These are phyloP conservation scores for Sclerotinia minor DNA, from an alignment of 2,329 filamentous ascomycete species.

Conservation along the genomic window DNA sequence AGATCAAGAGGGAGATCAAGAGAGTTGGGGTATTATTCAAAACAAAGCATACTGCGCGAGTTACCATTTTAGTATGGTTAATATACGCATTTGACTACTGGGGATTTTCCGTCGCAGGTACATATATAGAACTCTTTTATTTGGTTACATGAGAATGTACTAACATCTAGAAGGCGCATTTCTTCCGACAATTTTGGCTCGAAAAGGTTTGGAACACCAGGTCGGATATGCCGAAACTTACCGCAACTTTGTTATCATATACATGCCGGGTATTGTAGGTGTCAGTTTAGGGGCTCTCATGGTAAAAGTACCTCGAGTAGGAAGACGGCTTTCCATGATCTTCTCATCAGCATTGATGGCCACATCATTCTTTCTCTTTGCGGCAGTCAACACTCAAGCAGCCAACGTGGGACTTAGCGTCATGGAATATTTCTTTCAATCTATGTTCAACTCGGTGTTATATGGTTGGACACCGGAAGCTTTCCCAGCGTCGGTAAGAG, in stretches of 20 bases:
- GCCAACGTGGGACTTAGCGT: constrained; percentile 38
- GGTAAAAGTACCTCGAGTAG: constrained; percentile 31
- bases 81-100: constrained; percentile 53
- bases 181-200: constrained; percentile 41
- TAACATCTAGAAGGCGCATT: constrained; percentile 44
- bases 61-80: constrained; percentile 52
- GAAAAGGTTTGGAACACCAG: constrained; percentile 37
- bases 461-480: constrained; percentile 35
- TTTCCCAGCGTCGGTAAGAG: constrained; percentile 50
- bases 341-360: constrained; percentile 37
- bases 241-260: constrained; percentile 43
- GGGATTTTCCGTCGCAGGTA: constrained; percentile 47
- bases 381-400: constrained; percentile 36
- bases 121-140: constrained; percentile 40
- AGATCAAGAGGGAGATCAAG: constrained; percentile 40
- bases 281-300: constrained; percentile 33
- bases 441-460: constrained; percentile 35
- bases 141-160: constrained; percentile 23
- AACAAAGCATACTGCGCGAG: constrained; percentile 44
- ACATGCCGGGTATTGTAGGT: constrained; percentile 42
- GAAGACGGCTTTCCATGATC: constrained; percentile 39
- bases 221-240: constrained; percentile 40
- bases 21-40: constrained; percentile 50
- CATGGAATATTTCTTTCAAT: constrained; percentile 42
- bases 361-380: constrained; percentile 37